These are phyloP conservation scores for Aspergillus pseudoglaucus DNA, from an alignment of 2,329 filamentous ascomycete species.

Conservation along the genomic window DNA sequence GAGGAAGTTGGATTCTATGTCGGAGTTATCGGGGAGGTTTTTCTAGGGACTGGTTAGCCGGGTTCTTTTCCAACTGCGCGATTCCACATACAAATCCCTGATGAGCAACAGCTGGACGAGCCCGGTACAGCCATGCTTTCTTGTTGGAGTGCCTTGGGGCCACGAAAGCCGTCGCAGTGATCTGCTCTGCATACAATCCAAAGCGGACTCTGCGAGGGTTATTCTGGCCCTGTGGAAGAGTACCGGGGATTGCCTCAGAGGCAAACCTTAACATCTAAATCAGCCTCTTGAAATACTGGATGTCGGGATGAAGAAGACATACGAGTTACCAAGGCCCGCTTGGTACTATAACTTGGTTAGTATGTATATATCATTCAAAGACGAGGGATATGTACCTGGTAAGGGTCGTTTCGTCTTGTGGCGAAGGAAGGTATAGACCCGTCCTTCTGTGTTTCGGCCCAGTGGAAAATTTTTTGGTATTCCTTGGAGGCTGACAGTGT, in stretches of 20 bases:
- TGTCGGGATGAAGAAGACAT: slow-evolving; percentile 15
- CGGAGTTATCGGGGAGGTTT: slow-evolving; percentile 38
- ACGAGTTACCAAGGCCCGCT: slow-evolving; percentile 50
- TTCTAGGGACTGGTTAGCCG: slow-evolving; percentile 26
- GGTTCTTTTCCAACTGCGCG: background rate
- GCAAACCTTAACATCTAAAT: slow-evolving; percentile 24
- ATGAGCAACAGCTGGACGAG: slow-evolving; percentile 51
- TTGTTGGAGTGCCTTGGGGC: slow-evolving; percentile 52
- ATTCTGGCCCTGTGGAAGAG: slow-evolving; percentile 33
- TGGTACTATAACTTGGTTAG: slow-evolving; percentile 40
- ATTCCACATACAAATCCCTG: slow-evolving; percentile 40
- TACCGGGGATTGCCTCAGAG: slow-evolving; percentile 34
- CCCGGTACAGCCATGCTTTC: slow-evolving; percentile 55
- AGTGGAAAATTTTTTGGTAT: slow-evolving; percentile 50
- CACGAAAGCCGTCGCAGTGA: slow-evolving; percentile 56
- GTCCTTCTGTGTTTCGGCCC: slow-evolving; percentile 56
- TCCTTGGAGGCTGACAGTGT: slow-evolving; percentile 28
- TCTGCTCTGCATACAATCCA: slow-evolving; percentile 36
- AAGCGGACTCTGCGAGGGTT: slow-evolving; percentile 32
- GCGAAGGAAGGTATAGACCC: slow-evolving; percentile 50
- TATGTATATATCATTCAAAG: background rate
- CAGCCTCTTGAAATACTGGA: slow-evolving; percentile 19
- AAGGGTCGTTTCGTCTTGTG: slow-evolving; percentile 49
- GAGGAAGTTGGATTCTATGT: slow-evolving; percentile 28
- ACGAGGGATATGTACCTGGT: slow-evolving; percentile 34